Conservation (phyloP, 345 rosid genomes). For the Salix caprea region DNA sequence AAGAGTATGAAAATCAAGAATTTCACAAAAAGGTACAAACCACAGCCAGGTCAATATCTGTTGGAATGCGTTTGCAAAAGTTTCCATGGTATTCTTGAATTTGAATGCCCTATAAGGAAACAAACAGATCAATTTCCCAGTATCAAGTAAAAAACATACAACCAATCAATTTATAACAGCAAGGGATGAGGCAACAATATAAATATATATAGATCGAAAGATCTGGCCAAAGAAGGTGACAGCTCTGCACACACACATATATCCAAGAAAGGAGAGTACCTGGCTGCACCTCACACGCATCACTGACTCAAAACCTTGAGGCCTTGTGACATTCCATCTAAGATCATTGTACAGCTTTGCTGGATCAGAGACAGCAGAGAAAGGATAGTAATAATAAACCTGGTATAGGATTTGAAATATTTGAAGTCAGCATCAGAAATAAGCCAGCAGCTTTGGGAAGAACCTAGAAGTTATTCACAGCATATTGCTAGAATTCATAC, state of each 20-base stretch:
- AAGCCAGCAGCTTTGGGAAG: background rate
- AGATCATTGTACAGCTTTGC: conserved; percentile 96
- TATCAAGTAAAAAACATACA: background rate
- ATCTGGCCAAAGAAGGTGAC: no score
- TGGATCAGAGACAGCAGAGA: conserved; percentile 86
- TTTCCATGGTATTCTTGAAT: conserved; percentile 90
- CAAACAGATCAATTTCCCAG: background rate
- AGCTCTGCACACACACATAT: background rate
- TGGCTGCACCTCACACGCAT: conserved; percentile 97
- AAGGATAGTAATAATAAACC: conserved; percentile 88
- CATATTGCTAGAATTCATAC: background rate
- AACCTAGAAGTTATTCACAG: background rate
- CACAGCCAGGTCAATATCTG: conserved; percentile 91
- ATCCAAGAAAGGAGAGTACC: conserved; percentile 33
- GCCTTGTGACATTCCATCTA: conserved; percentile 95
- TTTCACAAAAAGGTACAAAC: conserved; percentile 42
- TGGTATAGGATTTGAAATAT: conserved; percentile 29
- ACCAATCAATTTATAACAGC: background rate
- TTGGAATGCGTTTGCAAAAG: conserved; percentile 95
- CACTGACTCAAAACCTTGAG: conserved; percentile 98
- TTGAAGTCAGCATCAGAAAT: background rate
- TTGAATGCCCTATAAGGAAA: conserved; percentile 76
- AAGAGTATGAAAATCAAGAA: background rate
- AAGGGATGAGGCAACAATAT: background rate
- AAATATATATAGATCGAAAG: no score